These are phyloP conservation scores for Russula dissimulans DNA, from an alignment of 768 basidiomycete genomes.

Conservation along the genomic window DNA sequence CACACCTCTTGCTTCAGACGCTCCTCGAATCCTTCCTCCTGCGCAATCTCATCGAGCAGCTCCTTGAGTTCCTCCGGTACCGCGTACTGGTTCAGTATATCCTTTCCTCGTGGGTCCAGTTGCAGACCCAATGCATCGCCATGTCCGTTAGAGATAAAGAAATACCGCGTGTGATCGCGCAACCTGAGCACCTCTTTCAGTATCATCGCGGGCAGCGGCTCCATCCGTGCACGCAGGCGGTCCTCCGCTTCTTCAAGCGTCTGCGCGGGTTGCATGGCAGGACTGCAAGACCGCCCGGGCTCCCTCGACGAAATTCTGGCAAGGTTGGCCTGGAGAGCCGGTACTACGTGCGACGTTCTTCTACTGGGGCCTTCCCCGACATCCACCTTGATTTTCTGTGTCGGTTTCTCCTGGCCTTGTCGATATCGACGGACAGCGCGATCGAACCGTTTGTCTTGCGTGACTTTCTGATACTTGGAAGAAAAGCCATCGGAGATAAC, in stretches of 20 bases:
- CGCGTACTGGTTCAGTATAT: slow-evolving; percentile 1
- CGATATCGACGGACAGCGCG: slow-evolving; percentile 17
- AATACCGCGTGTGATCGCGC: slow-evolving; percentile 34
- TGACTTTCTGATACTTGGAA: slow-evolving; percentile 36
- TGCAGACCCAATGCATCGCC: slow-evolving; percentile 9
- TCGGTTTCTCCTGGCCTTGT: not conserved
- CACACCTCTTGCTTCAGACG: slow-evolving; percentile 33
- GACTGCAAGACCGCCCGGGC: not conserved
- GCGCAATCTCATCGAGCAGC: slow-evolving; percentile 35
- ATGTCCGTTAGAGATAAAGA: slow-evolving; percentile 20
- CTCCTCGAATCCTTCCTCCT: slow-evolving; percentile 27
- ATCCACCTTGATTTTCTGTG: not conserved
- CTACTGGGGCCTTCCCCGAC: not conserved
- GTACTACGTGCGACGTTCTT: not conserved
- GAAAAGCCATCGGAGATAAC: slow-evolving; percentile 62
- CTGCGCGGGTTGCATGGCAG: not conserved
- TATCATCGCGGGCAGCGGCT: slow-evolving; percentile 33
- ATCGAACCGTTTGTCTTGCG: slow-evolving; percentile 14
- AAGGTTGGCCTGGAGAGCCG: slow-evolving; percentile 2
- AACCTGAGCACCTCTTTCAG: slow-evolving; percentile 32
- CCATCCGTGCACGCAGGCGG: slow-evolving; percentile 27
- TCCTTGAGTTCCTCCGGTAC: slow-evolving; percentile 25
- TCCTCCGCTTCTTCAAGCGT: slow-evolving; percentile 9
- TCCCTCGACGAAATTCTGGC: slow-evolving; percentile 2
- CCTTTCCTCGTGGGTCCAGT: not conserved